These are phyloP conservation scores for Artomyces pyxidatus DNA, from an alignment of 768 basidiomycete genomes.

Conservation along the genomic window DNA sequence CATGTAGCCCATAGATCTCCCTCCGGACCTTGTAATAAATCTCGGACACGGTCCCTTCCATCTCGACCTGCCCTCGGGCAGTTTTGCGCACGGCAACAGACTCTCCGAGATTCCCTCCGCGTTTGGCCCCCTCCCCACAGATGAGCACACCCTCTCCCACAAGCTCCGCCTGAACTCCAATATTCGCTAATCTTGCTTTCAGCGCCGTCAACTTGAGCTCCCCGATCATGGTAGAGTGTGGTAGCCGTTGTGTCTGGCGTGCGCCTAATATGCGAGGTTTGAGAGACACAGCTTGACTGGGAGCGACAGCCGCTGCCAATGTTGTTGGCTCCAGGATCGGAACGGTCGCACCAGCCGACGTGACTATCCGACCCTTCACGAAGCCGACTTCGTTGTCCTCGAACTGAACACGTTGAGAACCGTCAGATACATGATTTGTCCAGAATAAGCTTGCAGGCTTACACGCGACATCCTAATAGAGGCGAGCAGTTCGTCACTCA, in stretches of 20 bases:
- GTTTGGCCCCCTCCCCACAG: slow-evolving; percentile 59
- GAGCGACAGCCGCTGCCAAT: background rate
- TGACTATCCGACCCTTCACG: slow-evolving; percentile 80
- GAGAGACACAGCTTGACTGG: slow-evolving; percentile 13
- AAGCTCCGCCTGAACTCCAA: slow-evolving; percentile 85
- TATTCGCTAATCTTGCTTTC: slow-evolving; percentile 65
- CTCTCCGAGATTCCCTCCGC: slow-evolving; percentile 38
- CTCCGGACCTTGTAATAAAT: slow-evolving; percentile 84
- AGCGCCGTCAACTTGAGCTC: slow-evolving; percentile 89
- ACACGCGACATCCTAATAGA: slow-evolving; percentile 84
- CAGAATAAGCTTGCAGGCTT: slow-evolving; percentile 22
- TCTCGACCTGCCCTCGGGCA: slow-evolving; percentile 73
- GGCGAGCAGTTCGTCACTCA: slow-evolving; percentile 81
- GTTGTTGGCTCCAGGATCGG: slow-evolving; percentile 75
- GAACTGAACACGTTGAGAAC: slow-evolving; percentile 45
- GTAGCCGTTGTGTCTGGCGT: slow-evolving; percentile 59
- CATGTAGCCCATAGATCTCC: slow-evolving; percentile 88
- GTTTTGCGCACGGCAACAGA: slow-evolving; percentile 87
- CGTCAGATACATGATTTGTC: slow-evolving; percentile 2
- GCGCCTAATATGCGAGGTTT: slow-evolving; percentile 48
- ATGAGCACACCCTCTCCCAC: slow-evolving; percentile 96
- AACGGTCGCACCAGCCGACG: slow-evolving; percentile 80
- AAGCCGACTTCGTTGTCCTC: slow-evolving; percentile 97
- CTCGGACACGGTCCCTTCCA: slow-evolving; percentile 84
- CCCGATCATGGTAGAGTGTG: slow-evolving; percentile 93